Conservation (phyloP, 2,329 filamentous ascomycete species). For the Penicillium sp. region DNA sequence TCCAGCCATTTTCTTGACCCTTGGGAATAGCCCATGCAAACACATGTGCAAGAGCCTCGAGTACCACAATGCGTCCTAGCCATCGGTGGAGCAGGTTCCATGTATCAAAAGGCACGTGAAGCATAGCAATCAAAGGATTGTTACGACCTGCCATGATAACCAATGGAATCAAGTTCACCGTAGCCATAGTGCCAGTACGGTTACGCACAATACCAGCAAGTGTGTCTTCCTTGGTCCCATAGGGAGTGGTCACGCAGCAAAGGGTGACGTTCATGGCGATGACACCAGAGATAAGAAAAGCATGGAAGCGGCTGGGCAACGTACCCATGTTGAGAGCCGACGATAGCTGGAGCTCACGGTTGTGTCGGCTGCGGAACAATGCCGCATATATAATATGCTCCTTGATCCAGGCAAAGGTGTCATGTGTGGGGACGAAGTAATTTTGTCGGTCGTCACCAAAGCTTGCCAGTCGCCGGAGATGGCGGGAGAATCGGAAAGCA, state of each 20-base stretch:
- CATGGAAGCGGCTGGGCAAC: constrained; percentile 47
- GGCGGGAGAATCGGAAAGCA: constrained; percentile 57
- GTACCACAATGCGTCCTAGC: constrained; percentile 68
- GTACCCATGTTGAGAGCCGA: constrained; percentile 45
- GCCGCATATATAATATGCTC: constrained; percentile 57
- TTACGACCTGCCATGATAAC: constrained; percentile 43
- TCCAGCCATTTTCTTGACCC: constrained; percentile 45
- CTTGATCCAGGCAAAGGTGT: constrained; percentile 63
- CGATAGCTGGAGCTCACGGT: constrained; percentile 45
- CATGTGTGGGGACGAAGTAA: constrained; percentile 64
- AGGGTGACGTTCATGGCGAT: constrained; percentile 46
- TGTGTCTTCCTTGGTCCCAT: constrained; percentile 31
- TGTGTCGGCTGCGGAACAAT: constrained; percentile 44
- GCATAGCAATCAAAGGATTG: constrained; percentile 43
- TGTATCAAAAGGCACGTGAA: constrained; percentile 44
- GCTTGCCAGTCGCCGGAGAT: constrained; percentile 69
- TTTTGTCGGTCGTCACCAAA: constrained; percentile 74
- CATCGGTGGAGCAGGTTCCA: constrained; percentile 67
- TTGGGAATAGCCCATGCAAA: constrained; percentile 71
- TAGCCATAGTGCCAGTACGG: constrained; percentile 42
- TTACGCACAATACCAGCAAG: constrained; percentile 42
- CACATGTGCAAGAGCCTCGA: constrained; percentile 68
- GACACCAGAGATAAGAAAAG: constrained; percentile 40
- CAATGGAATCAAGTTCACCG: constrained; percentile 45
- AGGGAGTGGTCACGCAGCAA: constrained; percentile 50